Percentiles rank a stretch among this genome's conserved stretches.
Evolutionary conservation across 192 early-diverging fungal genomes (phyloP).

Genomic region (Podila epicladia): DNA sequence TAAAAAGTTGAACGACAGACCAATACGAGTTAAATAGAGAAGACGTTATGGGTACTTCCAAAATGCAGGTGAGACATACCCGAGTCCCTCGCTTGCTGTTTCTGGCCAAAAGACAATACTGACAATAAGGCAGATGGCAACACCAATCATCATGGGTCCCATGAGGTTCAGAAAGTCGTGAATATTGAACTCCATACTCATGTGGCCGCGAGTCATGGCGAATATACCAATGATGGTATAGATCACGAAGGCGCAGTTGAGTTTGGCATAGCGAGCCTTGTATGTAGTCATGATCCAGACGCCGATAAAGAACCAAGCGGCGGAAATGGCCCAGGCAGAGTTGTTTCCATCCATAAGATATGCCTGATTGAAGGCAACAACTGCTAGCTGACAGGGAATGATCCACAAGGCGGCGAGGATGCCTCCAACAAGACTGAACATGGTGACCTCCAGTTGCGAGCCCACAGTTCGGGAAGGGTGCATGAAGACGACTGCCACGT

Average conservation of each 20-base stretch:
- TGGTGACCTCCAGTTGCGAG: constrained; percentile 58
- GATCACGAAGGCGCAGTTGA: constrained; percentile 53
- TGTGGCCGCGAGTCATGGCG: constrained; percentile 33
- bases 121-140: constrained; percentile 50
- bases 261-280: constrained; percentile 55
- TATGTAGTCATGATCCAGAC: constrained; percentile 49
- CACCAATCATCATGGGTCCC: constrained; percentile 53
- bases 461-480: constrained; percentile 60
- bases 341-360: constrained; percentile 29
- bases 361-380: constrained; percentile 39
- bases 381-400: constrained; percentile 41
- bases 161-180: constrained; percentile 35
- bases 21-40: neutral
- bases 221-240: constrained; percentile 61
- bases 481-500: constrained; percentile 54
- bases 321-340: constrained; percentile 38
- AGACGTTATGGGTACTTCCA: neutral
- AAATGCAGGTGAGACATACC: constrained; percentile 22
- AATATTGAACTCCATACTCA: constrained; percentile 12
- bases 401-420: constrained; percentile 50
- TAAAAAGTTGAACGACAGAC: neutral
- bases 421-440: constrained; percentile 53
- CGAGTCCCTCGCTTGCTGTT: constrained; percentile 60
- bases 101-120: constrained; percentile 60
- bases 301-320: constrained; percentile 55